phyloP scores from a whole-genome alignment of 495 filamentous ascomycete genomes.

The Tricharina praecox region DNA sequence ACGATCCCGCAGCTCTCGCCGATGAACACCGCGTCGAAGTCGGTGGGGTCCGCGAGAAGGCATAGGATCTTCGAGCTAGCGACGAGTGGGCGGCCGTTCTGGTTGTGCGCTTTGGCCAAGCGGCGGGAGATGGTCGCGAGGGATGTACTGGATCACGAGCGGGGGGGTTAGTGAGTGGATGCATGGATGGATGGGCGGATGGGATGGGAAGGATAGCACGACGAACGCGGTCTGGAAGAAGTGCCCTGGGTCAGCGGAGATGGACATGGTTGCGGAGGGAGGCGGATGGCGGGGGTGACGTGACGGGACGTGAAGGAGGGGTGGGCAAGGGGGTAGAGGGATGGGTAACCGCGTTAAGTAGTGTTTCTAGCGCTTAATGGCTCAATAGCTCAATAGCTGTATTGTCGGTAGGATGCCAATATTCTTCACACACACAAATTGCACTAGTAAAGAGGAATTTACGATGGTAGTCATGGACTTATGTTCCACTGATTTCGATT shows the following conservation, averaged over 20 bases:
- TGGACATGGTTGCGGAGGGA: slow-evolving; percentile 43
- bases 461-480: too few species aligned
- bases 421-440: too few species aligned
- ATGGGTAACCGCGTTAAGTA: too few species aligned
- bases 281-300: too few species aligned
- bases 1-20: slow-evolving; percentile 73
- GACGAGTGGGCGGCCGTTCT: slow-evolving; percentile 60
- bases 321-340: too few species aligned
- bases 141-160: slow-evolving; percentile 57
- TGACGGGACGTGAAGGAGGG: too few species aligned
- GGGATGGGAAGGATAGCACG: slow-evolving; percentile 25
- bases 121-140: slow-evolving; percentile 55
- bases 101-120: slow-evolving; percentile 65
- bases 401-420: too few species aligned
- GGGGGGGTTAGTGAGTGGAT: too few species aligned
- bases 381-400: too few species aligned
- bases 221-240: slow-evolving; percentile 78
- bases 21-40: slow-evolving; percentile 42
- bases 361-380: too few species aligned
- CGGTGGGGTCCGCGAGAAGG: slow-evolving; percentile 48
- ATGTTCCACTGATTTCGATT: too few species aligned
- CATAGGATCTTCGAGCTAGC: slow-evolving; percentile 76
- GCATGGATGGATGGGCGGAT: slow-evolving; percentile 27
- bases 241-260: slow-evolving; percentile 46
- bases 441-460: too few species aligned